phyloP scores from a whole-genome alignment of 164 flowering plant species.

The Protea cynaroides region DNA sequence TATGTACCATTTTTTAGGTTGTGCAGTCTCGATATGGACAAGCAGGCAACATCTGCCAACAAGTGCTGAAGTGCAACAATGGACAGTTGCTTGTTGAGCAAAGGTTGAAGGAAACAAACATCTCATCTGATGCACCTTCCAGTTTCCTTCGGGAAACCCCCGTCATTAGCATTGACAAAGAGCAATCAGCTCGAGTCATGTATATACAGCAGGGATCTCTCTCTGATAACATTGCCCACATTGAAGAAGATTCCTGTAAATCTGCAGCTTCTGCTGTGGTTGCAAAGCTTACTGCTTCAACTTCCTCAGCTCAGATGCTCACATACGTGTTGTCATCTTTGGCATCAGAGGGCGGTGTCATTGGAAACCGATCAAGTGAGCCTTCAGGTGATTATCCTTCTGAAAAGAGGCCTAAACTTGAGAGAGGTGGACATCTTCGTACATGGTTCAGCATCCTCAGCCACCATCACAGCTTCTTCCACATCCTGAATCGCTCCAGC shows the following conservation, averaged over 20 bases:
- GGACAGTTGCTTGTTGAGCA: slow-evolving; percentile 33
- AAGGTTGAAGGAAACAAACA: slow-evolving; percentile 31
- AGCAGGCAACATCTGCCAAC: slow-evolving; percentile 36
- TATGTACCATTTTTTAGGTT: slow-evolving; percentile 36
- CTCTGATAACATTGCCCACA: slow-evolving; percentile 25
- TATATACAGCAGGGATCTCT: slow-evolving; percentile 33
- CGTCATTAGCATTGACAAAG: slow-evolving; percentile 25
- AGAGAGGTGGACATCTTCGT: slow-evolving; percentile 40
- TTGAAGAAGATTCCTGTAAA: slow-evolving; percentile 59
- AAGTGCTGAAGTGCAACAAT: slow-evolving; percentile 23
- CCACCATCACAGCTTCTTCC: slow-evolving; percentile 34
- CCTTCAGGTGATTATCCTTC: slow-evolving; percentile 43
- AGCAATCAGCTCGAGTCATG: slow-evolving; percentile 53
- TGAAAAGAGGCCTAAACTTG: slow-evolving; percentile 67
- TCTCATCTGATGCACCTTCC: slow-evolving; percentile 24
- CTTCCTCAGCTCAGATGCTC: slow-evolving; percentile 94
- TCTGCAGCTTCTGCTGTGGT: slow-evolving; percentile 92
- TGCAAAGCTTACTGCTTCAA: slow-evolving; percentile 81
- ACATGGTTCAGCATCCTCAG: slow-evolving; percentile 36
- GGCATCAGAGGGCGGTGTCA: slow-evolving; percentile 75
- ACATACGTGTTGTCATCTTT: slow-evolving; percentile 78
- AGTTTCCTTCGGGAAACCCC: slow-evolving; percentile 22
- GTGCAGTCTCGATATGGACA: slow-evolving; percentile 56
- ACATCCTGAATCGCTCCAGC: slow-evolving; percentile 38
- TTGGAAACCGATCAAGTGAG: slow-evolving; percentile 38